Percentiles rank a stretch among this genome's conserved stretches.
Evolutionary conservation across 176 grass and related monocot species (phyloP).

Genomic region (Eleusine indica): DNA sequence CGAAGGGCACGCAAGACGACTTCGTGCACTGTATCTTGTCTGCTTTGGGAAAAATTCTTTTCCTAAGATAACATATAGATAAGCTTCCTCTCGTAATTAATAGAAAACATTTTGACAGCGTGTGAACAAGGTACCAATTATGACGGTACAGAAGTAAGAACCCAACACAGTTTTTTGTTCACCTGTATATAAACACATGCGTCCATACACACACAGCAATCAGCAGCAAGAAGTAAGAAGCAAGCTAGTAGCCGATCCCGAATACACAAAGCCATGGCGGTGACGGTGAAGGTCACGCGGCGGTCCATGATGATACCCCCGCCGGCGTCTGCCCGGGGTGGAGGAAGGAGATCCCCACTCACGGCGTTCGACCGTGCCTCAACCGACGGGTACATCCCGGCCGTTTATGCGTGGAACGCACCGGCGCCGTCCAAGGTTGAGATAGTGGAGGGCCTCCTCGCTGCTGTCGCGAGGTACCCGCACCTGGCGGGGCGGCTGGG

Average conservation of each 20-base stretch:
- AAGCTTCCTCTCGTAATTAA: no score
- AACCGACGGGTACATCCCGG: slow-evolving; percentile 39
- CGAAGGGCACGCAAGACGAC: no score
- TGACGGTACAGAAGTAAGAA: no score
- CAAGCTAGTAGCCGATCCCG: background rate
- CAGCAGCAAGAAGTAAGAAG: background rate
- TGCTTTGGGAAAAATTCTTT: no score
- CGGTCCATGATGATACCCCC: background rate
- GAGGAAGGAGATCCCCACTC: background rate
- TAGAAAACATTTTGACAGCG: no score
- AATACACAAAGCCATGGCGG: background rate
- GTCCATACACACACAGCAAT: background rate
- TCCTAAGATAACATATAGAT: no score
- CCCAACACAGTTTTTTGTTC: no score
- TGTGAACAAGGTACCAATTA: no score
- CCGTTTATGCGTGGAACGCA: slow-evolving; percentile 42
- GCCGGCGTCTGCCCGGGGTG: background rate
- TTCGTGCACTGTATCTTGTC: no score
- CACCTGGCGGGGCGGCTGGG: slow-evolving; percentile 27
- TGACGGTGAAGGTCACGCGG: slow-evolving; percentile 4
- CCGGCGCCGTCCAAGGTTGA: slow-evolving; percentile 25
- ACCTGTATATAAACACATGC: background rate
- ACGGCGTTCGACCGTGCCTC: slow-evolving; percentile 45
- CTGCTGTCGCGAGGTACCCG: slow-evolving; percentile 33
- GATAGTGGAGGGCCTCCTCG: slow-evolving; percentile 37